These are phyloP conservation scores for Lasiosphaeria miniovina DNA, from an alignment of 495 filamentous ascomycete species.

Conservation along the genomic window DNA sequence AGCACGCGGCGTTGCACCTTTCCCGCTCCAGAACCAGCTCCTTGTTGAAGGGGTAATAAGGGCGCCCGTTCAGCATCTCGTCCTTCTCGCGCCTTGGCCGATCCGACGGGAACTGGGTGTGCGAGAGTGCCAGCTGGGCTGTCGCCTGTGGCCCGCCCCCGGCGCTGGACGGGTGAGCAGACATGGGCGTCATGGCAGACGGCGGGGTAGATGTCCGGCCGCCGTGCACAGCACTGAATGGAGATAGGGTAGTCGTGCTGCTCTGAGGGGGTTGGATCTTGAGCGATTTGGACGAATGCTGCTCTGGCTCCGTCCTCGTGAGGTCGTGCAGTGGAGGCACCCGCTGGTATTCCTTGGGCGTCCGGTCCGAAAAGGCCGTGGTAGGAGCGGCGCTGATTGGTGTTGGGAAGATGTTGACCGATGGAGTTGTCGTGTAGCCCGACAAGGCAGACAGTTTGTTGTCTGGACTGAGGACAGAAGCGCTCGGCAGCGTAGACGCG, in stretches of 20 bases:
- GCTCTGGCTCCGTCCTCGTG: conserved; percentile 46
- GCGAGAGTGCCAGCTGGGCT: conserved; percentile 58
- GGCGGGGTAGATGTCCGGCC: conserved; percentile 45
- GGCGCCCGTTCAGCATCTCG: conserved; percentile 85
- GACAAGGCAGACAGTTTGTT: conserved; percentile 54
- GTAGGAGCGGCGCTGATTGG: conserved; percentile 48
- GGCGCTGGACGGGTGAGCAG: conserved; percentile 28
- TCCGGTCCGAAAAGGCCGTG: conserved; percentile 45
- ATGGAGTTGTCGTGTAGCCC: conserved; percentile 37
- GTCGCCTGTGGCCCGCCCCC: conserved; percentile 47
- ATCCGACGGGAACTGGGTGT: conserved; percentile 43
- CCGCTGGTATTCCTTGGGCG: conserved; percentile 51
- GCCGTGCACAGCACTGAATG: conserved; percentile 40
- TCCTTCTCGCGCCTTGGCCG: conserved; percentile 73
- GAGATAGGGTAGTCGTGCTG: conserved; percentile 20
- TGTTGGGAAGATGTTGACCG: conserved; percentile 48
- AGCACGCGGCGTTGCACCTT: conserved; percentile 77
- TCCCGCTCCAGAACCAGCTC: conserved; percentile 84
- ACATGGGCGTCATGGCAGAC: conserved; percentile 27
- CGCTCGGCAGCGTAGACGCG: conserved; percentile 49
- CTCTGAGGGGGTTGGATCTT: conserved; percentile 21
- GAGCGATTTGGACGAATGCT: conserved; percentile 23
- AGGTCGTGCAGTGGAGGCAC: conserved; percentile 55
- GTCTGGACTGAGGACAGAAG: conserved; percentile 51
- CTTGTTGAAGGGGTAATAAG: conserved; percentile 73